Conservation (phyloP, 768 basidiomycete species). For the Tricholomella constricta region DNA sequence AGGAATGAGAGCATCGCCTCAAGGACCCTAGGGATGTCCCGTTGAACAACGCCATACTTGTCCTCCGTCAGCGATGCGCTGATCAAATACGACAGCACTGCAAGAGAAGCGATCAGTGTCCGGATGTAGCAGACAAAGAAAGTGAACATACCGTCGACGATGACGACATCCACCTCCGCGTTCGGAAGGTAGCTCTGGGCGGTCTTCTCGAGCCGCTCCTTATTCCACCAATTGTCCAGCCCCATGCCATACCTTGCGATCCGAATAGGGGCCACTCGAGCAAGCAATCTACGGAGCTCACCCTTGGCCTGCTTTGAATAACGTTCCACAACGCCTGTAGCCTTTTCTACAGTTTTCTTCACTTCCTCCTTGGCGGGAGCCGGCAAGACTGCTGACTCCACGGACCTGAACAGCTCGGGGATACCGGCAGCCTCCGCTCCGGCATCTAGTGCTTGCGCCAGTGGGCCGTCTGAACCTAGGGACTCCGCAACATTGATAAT, state of each 20-base stretch:
- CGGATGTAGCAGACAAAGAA: background rate
- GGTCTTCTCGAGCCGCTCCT: conserved; percentile 51
- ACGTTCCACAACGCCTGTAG: background rate
- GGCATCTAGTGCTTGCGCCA: conserved; percentile 50
- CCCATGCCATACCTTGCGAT: background rate
- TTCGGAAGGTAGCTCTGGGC: conserved; percentile 61
- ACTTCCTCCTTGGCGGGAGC: conserved; percentile 21
- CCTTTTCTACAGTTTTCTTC: conserved; percentile 22
- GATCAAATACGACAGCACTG: conserved; percentile 67
- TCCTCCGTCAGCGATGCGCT: conserved; percentile 81
- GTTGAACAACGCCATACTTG: conserved; percentile 79
- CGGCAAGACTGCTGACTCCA: conserved; percentile 22
- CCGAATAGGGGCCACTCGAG: background rate
- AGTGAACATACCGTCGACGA: conserved; percentile 56
- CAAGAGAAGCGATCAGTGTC: background rate
- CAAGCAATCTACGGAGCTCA: background rate
- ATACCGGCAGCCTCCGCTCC: conserved; percentile 42
- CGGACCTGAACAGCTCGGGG: conserved; percentile 48
- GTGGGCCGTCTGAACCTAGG: conserved; percentile 58
- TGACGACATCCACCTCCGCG: conserved; percentile 60
- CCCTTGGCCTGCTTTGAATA: background rate
- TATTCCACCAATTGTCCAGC: conserved; percentile 53
- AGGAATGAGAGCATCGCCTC: conserved; percentile 76
- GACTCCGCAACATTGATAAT: conserved; percentile 52
- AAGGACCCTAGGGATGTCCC: conserved; percentile 80